Evolutionary conservation across 805 yeast genomes (phyloP), one percentile per base, ranked within the genome.

Genomic region (Zygoascus flipseniorum): DNA sequence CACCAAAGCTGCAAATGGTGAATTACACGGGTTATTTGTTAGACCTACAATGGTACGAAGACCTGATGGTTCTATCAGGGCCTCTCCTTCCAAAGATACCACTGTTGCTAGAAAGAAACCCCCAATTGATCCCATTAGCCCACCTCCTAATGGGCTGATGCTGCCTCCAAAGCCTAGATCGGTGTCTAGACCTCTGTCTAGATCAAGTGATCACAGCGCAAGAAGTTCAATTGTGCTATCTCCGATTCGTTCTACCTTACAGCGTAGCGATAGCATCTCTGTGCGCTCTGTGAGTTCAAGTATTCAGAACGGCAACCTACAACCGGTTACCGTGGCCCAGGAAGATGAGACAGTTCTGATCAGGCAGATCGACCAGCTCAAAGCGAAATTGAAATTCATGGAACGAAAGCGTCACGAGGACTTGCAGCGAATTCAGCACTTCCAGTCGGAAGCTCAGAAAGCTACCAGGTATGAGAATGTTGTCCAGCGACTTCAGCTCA

Each of bases 1-100:
- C 39, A 60, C 62, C 5, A 75, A 76, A n/a, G 26, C 39, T 20
- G 31, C 28, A 35, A 16, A 20, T 44, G 56, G 41, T 5, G 46
- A 35, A 26, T 41, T 51, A 20, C 82, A 86, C 61, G 97, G 97
- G 4, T 81, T 88, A 9, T 88, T 92, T 67, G 81, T 89, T 13
- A 77, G 80, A 52, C 92, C 96, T 0, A 67, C 67, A 5, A 77
- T 73, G 51, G 82, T 90, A 2, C 41, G 47, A 23, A 14, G 13
- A n/a, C 8, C 13, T 13, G 37, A 18, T 19, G 39, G 6, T 31
- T 43, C 26, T n/a, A 18, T 16, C 19, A 19, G 26, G 9, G 14
- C 5, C 14, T 18, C 31, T 13, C 20, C 31, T 44, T 3, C 16
- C 13, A 16, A 16, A 5, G 42, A n/a, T 9, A 18, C 42, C 26